Conservation (phyloP, 768 basidiomycete genomes). For the Amanita polypyramis region DNA sequence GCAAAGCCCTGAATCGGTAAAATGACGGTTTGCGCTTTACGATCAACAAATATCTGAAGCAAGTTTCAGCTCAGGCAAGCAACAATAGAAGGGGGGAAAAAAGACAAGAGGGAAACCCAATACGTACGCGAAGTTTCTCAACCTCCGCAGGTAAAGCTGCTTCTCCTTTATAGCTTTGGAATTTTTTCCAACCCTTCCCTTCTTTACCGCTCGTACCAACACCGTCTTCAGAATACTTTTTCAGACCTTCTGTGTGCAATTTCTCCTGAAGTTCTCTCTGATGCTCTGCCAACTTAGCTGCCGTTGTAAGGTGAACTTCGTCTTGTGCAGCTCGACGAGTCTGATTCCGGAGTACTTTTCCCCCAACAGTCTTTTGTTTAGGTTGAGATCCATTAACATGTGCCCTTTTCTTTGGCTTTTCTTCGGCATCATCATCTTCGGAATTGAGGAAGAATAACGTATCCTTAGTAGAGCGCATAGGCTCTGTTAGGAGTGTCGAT, state of each 20-base stretch:
- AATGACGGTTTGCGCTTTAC: slow-evolving; percentile 82
- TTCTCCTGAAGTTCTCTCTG: slow-evolving; percentile 73
- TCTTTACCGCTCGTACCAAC: slow-evolving; percentile 68
- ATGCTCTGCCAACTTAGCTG: slow-evolving; percentile 77
- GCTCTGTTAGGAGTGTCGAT: slow-evolving; percentile 69
- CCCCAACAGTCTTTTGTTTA: slow-evolving; percentile 69
- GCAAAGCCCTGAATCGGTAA: slow-evolving; percentile 92
- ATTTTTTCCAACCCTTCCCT: slow-evolving; percentile 90
- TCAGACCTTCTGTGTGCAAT: slow-evolving; percentile 71
- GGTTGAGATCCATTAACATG: slow-evolving; percentile 56
- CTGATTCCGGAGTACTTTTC: slow-evolving; percentile 85
- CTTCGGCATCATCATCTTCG: slow-evolving; percentile 50
- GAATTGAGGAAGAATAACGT: slow-evolving; percentile 77
- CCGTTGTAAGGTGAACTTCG: slow-evolving; percentile 69
- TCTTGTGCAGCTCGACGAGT: slow-evolving; percentile 81
- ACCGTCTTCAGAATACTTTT: slow-evolving; percentile 76
- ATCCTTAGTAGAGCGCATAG: slow-evolving; percentile 75
- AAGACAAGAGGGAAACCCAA: background rate
- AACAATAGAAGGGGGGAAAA: background rate
- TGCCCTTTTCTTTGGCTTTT: slow-evolving; percentile 46
- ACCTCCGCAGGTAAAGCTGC: slow-evolving; percentile 79
- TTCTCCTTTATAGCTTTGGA: slow-evolving; percentile 96
- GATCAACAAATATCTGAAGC: slow-evolving; percentile 78
- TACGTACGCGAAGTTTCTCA: slow-evolving; percentile 65
- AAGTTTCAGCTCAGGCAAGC: background rate